phyloP scores from a whole-genome alignment of 2,329 filamentous ascomycete species.

The Fusarium stilboides region DNA sequence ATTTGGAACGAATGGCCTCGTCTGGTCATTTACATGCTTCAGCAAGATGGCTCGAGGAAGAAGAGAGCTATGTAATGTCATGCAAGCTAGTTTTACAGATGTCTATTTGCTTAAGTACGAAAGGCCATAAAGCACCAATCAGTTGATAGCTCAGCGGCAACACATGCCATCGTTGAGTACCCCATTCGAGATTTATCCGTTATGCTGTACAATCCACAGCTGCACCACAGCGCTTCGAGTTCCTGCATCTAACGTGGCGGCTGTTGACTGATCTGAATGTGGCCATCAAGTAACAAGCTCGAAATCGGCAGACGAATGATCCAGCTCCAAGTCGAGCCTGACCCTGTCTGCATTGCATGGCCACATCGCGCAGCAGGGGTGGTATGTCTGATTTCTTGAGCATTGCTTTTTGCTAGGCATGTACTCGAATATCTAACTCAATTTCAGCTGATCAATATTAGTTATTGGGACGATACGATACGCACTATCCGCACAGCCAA shows the following conservation, averaged over 20 bases:
- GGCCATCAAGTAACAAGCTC: constrained; percentile 31
- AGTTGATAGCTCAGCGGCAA: constrained; percentile 15
- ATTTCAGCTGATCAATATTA: constrained; percentile 2
- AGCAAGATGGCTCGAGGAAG: constrained; percentile 12
- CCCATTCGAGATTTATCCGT: constrained; percentile 25
- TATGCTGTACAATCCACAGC: constrained; percentile 33
- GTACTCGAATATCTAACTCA: constrained; percentile 1
- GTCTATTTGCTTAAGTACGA: constrained; percentile 1
- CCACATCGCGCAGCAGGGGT: constrained; percentile 14
- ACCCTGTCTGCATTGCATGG: constrained; percentile 29
- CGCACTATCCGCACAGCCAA: neutral
- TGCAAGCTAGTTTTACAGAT: constrained; percentile 7
- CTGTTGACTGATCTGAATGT: constrained; percentile 46
- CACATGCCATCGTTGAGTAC: constrained; percentile 35
- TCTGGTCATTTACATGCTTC: neutral
- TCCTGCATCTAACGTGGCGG: constrained; percentile 52
- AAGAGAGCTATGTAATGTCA: constrained; percentile 12
- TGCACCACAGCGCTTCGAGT: constrained; percentile 44
- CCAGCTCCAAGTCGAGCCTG: constrained; percentile 33
- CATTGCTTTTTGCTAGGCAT: constrained; percentile 6
- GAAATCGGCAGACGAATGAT: constrained; percentile 37
- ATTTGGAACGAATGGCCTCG: constrained; percentile 16
- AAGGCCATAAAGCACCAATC: constrained; percentile 17
- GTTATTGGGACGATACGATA: constrained; percentile 2
- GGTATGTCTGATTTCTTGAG: constrained; percentile 1